Conservation (phyloP, 768 basidiomycete genomes). For the Kwoniella europaea region DNA sequence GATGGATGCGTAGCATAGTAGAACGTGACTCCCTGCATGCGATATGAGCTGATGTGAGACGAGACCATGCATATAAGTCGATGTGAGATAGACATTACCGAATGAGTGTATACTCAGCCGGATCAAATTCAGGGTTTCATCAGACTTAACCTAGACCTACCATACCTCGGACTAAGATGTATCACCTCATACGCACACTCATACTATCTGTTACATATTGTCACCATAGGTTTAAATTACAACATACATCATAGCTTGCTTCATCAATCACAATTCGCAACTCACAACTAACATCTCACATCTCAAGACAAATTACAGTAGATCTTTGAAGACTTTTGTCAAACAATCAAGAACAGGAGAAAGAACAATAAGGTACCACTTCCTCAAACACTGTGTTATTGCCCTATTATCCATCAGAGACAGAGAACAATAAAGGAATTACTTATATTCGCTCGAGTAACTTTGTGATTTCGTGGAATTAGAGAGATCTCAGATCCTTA, state of each 20-base stretch:
- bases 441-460: no score
- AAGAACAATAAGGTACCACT: neutral
- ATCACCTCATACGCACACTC: no score
- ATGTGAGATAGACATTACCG: neutral
- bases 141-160: neutral
- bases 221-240: no score
- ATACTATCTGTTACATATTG: neutral
- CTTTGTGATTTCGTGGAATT: neutral
- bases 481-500: neutral
- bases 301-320: no score
- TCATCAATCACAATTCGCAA: neutral
- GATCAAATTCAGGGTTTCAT: neutral
- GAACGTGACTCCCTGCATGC: no score
- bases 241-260: neutral
- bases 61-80: neutral
- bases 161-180: neutral
- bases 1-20: no score
- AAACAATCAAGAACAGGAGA: neutral
- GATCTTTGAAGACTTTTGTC: neutral
- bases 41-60: no score
- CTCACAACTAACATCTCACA: no score
- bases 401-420: no score
- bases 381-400: neutral
- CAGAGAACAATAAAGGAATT: neutral
- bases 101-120: neutral